These are phyloP conservation scores for Castanea mollissima DNA, from an alignment of 306 rosid genomes.

Conservation along the genomic window DNA sequence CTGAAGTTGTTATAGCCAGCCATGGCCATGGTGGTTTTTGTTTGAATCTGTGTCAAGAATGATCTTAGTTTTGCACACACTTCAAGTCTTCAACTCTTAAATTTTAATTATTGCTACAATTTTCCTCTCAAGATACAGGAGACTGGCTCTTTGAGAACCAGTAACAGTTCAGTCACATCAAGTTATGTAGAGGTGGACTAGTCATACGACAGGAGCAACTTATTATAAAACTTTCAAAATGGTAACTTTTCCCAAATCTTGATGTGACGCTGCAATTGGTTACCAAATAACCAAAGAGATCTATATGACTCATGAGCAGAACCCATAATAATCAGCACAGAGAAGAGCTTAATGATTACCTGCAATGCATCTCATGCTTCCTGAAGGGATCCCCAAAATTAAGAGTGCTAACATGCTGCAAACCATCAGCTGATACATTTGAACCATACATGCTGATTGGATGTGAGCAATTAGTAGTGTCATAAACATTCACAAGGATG, in stretches of 20 bases:
- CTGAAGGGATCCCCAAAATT: conserved; percentile 94
- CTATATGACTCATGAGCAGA: neutral
- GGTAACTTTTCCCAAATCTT: neutral
- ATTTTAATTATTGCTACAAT: conserved; percentile 5
- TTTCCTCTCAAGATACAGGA: neutral
- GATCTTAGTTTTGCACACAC: conserved; percentile 22
- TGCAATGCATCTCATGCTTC: conserved; percentile 98
- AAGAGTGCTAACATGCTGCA: conserved; percentile 62
- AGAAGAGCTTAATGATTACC: conserved; percentile 38
- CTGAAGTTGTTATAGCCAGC: conserved; percentile 68
- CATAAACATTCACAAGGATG: conserved; percentile 86
- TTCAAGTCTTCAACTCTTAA: conserved; percentile 12
- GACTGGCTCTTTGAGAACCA: neutral
- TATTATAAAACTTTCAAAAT: neutral
- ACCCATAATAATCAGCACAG: neutral
- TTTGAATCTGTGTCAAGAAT: conserved; percentile 68
- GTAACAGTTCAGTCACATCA: neutral
- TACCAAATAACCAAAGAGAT: neutral
- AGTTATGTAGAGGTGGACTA: neutral
- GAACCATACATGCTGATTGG: conserved; percentile 94
- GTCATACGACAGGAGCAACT: neutral
- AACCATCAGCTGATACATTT: conserved; percentile 59
- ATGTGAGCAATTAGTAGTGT: conserved; percentile 72
- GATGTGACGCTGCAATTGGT: neutral
- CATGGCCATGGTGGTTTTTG: conserved; percentile 89